A percentile compares a stretch with the other conserved stretches of the same genome.
Evolutionary conservation across 345 rosid genomes (phyloP).

Genomic region (Hibiscus mutabilis): DNA sequence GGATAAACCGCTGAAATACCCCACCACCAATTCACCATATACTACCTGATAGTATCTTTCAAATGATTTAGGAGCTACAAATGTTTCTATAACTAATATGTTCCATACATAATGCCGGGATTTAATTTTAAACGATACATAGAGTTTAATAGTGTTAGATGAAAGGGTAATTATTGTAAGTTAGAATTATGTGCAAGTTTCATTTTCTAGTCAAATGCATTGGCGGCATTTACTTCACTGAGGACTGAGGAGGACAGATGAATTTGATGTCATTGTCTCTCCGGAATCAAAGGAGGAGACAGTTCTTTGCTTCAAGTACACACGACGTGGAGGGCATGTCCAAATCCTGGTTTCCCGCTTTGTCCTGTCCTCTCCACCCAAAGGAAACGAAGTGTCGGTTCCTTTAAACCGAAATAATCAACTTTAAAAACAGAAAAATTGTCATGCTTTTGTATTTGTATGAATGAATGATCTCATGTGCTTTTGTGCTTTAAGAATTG

Average conservation of each 20-base stretch:
- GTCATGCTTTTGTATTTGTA: not conserved
- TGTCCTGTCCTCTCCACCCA: not conserved
- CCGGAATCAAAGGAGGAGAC: conserved; percentile 3
- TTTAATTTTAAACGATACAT: too few species aligned
- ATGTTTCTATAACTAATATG: too few species aligned
- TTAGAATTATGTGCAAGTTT: too few species aligned
- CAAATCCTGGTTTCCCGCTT: not conserved
- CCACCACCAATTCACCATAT: too few species aligned
- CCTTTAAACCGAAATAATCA: too few species aligned
- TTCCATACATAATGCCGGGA: too few species aligned
- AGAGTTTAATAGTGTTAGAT: too few species aligned
- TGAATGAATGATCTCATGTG: too few species aligned
- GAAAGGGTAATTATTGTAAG: too few species aligned
- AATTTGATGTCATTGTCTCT: not conserved
- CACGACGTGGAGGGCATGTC: not conserved
- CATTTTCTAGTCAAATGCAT: not conserved
- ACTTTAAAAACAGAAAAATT: not conserved
- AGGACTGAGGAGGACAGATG: not conserved
- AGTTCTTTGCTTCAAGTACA: not conserved
- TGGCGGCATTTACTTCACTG: not conserved
- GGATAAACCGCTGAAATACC: too few species aligned
- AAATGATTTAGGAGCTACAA: too few species aligned
- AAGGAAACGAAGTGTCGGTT: not conserved
- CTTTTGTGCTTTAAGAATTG: not conserved
- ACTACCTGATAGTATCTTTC: too few species aligned